phyloP scores from a whole-genome alignment of 2,329 filamentous ascomycete genomes.

The Aureobasidium namibiae region DNA sequence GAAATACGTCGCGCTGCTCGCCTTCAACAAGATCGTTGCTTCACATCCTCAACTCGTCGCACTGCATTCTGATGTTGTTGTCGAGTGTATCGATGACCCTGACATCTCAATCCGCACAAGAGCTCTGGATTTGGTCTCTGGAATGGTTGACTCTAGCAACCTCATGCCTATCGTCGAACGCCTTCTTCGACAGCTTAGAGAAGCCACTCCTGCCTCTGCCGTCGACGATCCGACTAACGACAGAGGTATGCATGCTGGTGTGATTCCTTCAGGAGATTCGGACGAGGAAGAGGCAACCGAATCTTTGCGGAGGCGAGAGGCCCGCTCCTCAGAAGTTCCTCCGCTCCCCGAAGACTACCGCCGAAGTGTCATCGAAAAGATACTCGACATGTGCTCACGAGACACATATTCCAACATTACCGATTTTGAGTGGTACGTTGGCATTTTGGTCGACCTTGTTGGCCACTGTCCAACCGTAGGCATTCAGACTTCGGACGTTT shows the following conservation, averaged over 20 bases:
- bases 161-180: slow-evolving; percentile 76
- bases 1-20: slow-evolving; percentile 92
- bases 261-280: slow-evolving; percentile 45
- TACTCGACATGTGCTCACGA: slow-evolving; percentile 81
- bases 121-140: slow-evolving; percentile 81
- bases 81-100: slow-evolving; percentile 90
- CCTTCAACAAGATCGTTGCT: slow-evolving; percentile 87
- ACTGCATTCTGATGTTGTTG: slow-evolving; percentile 89
- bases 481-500: slow-evolving; percentile 15
- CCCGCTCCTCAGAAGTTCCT: slow-evolving; percentile 41
- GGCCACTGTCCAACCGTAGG: slow-evolving; percentile 51
- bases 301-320: slow-evolving; percentile 43
- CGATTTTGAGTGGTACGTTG: slow-evolving; percentile 98
- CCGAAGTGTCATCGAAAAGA: slow-evolving; percentile 69
- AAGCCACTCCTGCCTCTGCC: slow-evolving; percentile 50
- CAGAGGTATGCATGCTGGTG: slow-evolving; percentile 32
- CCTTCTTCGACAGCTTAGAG: slow-evolving; percentile 73
- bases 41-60: slow-evolving; percentile 85
- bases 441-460: slow-evolving; percentile 77
- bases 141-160: slow-evolving; percentile 87
- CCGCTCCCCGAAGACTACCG: slow-evolving; percentile 81
- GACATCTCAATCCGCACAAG: slow-evolving; percentile 95
- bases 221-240: slow-evolving; percentile 40
- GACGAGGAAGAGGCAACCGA: slow-evolving; percentile 52
- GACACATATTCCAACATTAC: slow-evolving; percentile 78